Base-by-base conservation (phyloP, 2,329 filamentous ascomycete species). In the Neonectria punicea region DNA sequence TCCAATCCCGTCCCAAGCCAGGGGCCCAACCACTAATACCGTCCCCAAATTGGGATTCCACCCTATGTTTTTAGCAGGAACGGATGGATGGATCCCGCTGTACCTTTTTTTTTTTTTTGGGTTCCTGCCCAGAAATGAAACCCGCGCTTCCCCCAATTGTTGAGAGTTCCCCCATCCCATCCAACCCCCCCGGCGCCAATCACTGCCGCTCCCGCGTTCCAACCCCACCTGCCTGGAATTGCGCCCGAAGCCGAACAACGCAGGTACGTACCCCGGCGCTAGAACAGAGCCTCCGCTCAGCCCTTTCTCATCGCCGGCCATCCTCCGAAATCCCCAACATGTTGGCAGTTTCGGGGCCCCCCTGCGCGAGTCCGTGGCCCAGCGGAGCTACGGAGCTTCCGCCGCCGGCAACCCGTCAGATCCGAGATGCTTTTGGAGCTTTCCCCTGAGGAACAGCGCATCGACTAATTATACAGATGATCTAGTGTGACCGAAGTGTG, bases 301-400 rank as follows among this genome's bases (percentile, higher is more conserved):
- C 58, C 25, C 39, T 41, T 32, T 41, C 18, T 16, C 39, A 51
- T 47, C 41, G 58, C 63, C 71, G 71, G 70, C 16, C 69, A 66
- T 73, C 59, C 59, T 67, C 71, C 71, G 71, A 67, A 67, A 65
- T 73, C 72, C 71, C 68, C 71, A 73, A 73, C 71, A 71, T 65
- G 64, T 66, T 66, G 64, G 36, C 36, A 16, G 36, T 39, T 25
- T 25, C 36, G 32, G 34, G 34, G 34, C 30, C 25, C 43, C 43
- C 25, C 30, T 39, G 28, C 20, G 41, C 47, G 32, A 44, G 55
- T 54, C 61, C 61, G 55, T 58, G 50, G 28, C 51, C 51, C 56
- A 57, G 61, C 61, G 61, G 61, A 64, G 51, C 43, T 64, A 56
- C 61, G 61, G 56, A 56, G 44, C 50, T 53, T 36, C 58, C 56